Evolutionary conservation across 2,329 filamentous ascomycete genomes (phyloP).

Genomic region (Parascedosporium putredinis): DNA sequence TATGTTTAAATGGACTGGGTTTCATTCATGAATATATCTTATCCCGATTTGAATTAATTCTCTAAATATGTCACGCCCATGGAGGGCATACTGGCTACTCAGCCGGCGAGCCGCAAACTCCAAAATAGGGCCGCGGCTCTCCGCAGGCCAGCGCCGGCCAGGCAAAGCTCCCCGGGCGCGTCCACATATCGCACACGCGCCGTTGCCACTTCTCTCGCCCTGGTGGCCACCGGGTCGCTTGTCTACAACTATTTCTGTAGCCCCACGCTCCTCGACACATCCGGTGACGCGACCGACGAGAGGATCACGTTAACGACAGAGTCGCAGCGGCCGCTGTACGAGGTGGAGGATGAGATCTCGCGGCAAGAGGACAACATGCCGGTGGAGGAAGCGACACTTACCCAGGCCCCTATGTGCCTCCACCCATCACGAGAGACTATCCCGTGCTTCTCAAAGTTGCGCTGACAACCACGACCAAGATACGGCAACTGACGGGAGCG

Average conservation of each 20-base stretch:
- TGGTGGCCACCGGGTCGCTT: not conserved
- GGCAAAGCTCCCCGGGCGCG: too few relatives aligned
- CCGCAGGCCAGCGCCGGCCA: too few relatives aligned
- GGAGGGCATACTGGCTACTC: too few relatives aligned
- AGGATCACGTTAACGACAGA: not conserved
- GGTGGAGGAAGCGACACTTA: conserved; percentile 18
- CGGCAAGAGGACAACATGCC: conserved; percentile 9
- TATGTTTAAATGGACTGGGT: too few relatives aligned
- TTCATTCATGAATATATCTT: too few relatives aligned
- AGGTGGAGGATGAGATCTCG: not conserved
- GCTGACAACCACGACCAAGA: conserved; percentile 17
- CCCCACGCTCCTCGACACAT: not conserved
- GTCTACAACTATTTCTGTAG: not conserved
- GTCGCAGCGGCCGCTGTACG: not conserved
- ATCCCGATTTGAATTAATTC: too few relatives aligned
- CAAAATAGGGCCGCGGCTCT: too few relatives aligned
- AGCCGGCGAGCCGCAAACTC: too few relatives aligned
- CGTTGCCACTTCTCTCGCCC: too few relatives aligned
- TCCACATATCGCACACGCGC: too few relatives aligned
- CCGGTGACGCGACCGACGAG: not conserved
- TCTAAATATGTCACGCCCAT: too few relatives aligned
- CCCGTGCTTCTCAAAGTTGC: conserved; percentile 21
- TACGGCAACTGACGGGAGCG: conserved; percentile 20
- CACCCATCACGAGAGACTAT: conserved; percentile 19
- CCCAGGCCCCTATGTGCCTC: conserved; percentile 21